Conservation (phyloP, 345 rosid species). For the Eucalyptus caleyi region DNA sequence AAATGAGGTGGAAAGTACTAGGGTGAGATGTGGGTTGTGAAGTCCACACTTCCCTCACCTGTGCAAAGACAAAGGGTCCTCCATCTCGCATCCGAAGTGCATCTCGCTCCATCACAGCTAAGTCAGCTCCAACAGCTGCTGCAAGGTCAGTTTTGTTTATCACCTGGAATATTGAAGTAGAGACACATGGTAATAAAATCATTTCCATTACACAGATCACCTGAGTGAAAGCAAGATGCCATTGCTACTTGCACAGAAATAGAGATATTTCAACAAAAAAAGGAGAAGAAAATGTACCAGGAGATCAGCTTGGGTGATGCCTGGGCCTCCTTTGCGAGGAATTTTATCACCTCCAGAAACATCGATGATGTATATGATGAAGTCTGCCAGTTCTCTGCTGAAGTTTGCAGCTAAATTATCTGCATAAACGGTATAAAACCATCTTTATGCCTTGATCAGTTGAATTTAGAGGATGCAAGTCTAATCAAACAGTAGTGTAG, state of each 20-base stretch:
- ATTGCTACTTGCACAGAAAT: neutral
- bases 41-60: conserved; percentile 23
- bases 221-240: neutral
- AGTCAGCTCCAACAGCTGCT: conserved; percentile 76
- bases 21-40: neutral
- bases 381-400: conserved; percentile 94
- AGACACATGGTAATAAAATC: neutral
- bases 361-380: conserved; percentile 87
- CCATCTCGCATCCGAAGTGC: conserved; percentile 94
- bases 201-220: neutral
- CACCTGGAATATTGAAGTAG: conserved; percentile 27
- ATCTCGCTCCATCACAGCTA: conserved; percentile 82
- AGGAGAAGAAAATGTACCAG: conserved; percentile 29
- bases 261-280: neutral
- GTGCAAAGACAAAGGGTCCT: conserved; percentile 92
- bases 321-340: conserved; percentile 96
- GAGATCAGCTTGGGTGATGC: conserved; percentile 97
- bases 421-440: conserved; percentile 10
- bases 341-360: conserved; percentile 94
- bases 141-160: conserved; percentile 98
- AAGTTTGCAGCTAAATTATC: conserved; percentile 96
- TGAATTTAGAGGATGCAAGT: neutral
- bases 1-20: neutral
- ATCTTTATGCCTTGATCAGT: neutral
- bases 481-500: neutral